Conservation (phyloP, 2,329 filamentous ascomycete genomes). For the Calonectria multiphialidica region DNA sequence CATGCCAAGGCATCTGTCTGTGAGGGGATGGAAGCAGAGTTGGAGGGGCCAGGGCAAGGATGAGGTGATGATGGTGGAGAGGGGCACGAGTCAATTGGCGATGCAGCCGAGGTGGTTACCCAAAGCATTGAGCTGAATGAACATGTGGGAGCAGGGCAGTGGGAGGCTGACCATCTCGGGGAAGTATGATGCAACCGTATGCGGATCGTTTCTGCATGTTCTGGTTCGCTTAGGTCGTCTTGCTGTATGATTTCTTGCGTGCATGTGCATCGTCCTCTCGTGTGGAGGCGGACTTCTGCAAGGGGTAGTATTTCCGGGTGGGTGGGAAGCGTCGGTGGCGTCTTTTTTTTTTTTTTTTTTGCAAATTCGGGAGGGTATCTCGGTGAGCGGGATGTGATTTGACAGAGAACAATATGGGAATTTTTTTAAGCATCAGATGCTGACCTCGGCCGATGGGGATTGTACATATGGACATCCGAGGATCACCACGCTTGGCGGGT, state of each 20-base stretch:
- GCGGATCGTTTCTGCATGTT: background rate
- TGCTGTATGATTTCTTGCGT: background rate
- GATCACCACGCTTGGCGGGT: too few species aligned
- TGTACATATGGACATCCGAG: too few species aligned
- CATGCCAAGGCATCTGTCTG: background rate
- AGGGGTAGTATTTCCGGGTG: conserved; percentile 15
- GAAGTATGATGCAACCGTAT: background rate
- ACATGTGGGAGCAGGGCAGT: conserved; percentile 23
- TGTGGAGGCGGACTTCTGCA: conserved; percentile 14
- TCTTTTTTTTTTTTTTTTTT: too few species aligned
- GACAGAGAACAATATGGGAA: background rate
- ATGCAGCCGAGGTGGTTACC: conserved; percentile 24
- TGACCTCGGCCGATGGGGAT: background rate
- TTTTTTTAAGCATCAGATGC: background rate
- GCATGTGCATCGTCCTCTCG: background rate
- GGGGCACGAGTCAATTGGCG: background rate
- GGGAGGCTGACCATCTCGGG: conserved; percentile 8
- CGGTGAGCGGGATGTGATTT: background rate
- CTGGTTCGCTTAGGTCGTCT: background rate
- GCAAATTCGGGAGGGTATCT: background rate
- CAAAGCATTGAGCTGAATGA: background rate
- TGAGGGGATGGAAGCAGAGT: background rate
- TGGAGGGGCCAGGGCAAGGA: background rate
- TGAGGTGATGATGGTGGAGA: background rate
- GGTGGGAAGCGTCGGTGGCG: background rate